phyloP scores from a whole-genome alignment of 2,329 filamentous ascomycete species.

The Cladophialophora immunda region DNA sequence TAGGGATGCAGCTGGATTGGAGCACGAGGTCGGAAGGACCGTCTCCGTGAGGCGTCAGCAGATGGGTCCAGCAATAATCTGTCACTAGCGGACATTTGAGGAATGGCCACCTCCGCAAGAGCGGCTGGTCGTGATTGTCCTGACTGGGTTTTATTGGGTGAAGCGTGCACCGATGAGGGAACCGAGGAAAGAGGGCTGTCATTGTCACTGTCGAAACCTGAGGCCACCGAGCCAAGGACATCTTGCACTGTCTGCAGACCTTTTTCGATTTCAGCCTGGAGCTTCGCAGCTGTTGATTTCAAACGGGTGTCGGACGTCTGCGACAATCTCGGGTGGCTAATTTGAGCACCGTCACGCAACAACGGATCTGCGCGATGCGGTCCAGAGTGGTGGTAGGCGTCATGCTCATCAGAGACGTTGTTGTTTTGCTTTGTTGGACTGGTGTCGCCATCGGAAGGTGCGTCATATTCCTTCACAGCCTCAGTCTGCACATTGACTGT shows the following conservation, averaged over 20 bases:
- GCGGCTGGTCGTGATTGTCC: neutral
- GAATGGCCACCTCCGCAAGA: neutral
- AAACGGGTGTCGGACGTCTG: neutral
- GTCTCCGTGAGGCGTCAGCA: conserved; percentile 2
- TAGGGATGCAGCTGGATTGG: conserved; percentile 60
- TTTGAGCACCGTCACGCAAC: neutral
- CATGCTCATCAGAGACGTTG: neutral
- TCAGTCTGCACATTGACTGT: conserved; percentile 5
- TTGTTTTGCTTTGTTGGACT: conserved; percentile 29
- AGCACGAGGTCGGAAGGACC: conserved; percentile 53
- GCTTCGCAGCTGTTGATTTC: conserved; percentile 23
- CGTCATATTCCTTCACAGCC: conserved; percentile 16
- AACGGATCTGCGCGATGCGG: neutral
- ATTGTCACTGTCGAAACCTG: conserved; percentile 20
- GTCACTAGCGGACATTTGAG: neutral
- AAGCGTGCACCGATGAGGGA: conserved; percentile 23
- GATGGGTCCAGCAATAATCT: neutral
- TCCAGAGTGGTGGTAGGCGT: neutral
- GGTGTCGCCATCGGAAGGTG: neutral
- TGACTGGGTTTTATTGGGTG: conserved; percentile 9
- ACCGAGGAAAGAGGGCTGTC: conserved; percentile 39
- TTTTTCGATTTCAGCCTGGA: conserved; percentile 31
- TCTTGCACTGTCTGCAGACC: conserved; percentile 30
- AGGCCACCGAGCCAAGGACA: conserved; percentile 21
- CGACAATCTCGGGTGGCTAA: neutral